Conservation (phyloP, 306 rosid genomes). For the Trichosanthes cucumerina region DNA sequence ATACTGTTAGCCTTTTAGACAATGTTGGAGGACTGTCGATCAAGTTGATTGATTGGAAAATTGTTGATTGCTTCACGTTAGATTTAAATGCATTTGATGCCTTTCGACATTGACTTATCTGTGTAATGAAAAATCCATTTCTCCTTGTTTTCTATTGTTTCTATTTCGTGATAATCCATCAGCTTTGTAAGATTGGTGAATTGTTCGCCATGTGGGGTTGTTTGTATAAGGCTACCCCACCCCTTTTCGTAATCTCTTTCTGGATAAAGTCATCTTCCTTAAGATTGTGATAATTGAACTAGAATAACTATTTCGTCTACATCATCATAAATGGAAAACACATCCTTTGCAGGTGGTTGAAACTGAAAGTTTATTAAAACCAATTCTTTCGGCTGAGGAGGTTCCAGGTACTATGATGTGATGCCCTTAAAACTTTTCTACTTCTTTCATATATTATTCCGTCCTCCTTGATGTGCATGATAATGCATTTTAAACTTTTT, state of each 20-base stretch:
- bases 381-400: slow-evolving; percentile 71
- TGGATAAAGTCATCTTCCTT: neutral
- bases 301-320: neutral
- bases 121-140: neutral
- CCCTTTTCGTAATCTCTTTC: neutral
- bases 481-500: neutral
- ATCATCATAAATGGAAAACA: neutral
- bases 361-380: slow-evolving; percentile 65
- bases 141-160: neutral
- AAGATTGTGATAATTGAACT: neutral
- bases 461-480: neutral
- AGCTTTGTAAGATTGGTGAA: neutral
- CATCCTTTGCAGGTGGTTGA: slow-evolving; percentile 60
- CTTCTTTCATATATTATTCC: neutral
- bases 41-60: neutral
- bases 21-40: neutral
- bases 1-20: neutral
- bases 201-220: neutral
- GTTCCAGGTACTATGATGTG: slow-evolving; percentile 35
- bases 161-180: neutral
- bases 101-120: neutral
- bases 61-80: neutral
- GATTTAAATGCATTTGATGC: neutral
- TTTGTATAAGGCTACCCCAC: neutral
- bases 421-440: neutral